phyloP scores from a whole-genome alignment of 306 rosid genomes.

The Prunus mongolica region DNA sequence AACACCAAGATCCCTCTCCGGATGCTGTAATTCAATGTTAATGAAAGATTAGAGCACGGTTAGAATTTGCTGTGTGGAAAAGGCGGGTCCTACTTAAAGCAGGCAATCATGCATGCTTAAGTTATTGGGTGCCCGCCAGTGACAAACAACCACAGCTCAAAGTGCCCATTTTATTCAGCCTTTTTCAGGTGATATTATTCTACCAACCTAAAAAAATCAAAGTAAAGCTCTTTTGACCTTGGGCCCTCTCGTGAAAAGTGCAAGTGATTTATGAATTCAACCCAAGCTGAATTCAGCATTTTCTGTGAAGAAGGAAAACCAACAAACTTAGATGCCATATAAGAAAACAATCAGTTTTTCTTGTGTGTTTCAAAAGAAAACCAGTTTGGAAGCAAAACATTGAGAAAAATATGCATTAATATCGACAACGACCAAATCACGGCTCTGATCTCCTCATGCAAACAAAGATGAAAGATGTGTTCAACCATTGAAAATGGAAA shows the following conservation, averaged over 20 bases:
- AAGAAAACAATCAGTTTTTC: neutral
- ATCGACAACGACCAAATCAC: neutral
- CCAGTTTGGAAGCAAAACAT: neutral
- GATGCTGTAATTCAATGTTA: constrained; percentile 14
- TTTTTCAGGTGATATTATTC: neutral
- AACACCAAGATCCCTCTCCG: neutral
- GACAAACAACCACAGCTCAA: neutral
- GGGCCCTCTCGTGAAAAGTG: constrained; percentile 6
- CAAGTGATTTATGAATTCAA: neutral
- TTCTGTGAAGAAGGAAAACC: neutral
- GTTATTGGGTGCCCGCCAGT: neutral
- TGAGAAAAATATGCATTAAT: neutral
- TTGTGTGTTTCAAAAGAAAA: neutral
- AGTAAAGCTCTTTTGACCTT: neutral
- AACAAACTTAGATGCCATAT: neutral
- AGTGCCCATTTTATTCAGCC: neutral
- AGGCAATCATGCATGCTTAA: neutral
- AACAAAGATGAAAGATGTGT: neutral
- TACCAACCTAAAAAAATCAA: neutral
- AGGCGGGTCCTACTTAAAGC: neutral
- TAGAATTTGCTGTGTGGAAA: neutral
- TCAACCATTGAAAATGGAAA: neutral
- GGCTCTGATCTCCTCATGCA: neutral
- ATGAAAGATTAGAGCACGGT: neutral
- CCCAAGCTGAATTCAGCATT: neutral